phyloP scores from a whole-genome alignment of 179 eudicot species.

The Pouteria campechiana region DNA sequence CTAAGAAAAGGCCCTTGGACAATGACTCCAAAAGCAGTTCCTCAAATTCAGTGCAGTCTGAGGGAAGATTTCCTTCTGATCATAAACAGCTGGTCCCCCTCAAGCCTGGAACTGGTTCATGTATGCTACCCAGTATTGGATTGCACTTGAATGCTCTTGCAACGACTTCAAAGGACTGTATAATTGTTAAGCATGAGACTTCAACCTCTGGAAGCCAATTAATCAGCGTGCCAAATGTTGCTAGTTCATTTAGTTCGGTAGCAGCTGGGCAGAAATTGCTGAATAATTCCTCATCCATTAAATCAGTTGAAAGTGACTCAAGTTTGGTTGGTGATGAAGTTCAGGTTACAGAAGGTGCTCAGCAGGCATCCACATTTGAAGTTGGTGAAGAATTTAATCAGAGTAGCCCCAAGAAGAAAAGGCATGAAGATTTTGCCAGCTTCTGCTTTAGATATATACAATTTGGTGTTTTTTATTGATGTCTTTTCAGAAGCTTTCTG shows the following conservation, averaged over 20 bases:
- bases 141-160: conserved; percentile 89
- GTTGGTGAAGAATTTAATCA: conserved; percentile 39
- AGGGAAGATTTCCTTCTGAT: conserved; percentile 16
- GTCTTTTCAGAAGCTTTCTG: neutral
- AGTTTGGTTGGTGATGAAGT: conserved; percentile 25
- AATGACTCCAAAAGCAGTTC: conserved; percentile 27
- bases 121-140: conserved; percentile 67
- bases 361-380: conserved; percentile 26
- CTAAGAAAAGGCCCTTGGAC: conserved; percentile 38
- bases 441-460: neutral
- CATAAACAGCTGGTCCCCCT: conserved; percentile 24
- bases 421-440: conserved; percentile 24
- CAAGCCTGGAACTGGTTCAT: conserved; percentile 33
- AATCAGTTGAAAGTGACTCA: conserved; percentile 22
- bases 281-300: conserved; percentile 12
- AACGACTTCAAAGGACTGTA: conserved; percentile 39
- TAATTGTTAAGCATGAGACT: conserved; percentile 24
- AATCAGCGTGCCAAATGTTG: conserved; percentile 27
- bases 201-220: conserved; percentile 35
- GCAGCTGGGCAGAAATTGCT: conserved; percentile 19
- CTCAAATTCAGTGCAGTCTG: conserved; percentile 18
- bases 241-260: conserved; percentile 12
- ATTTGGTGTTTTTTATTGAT: neutral
- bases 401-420: conserved; percentile 84
- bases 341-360: conserved; percentile 34